Base-by-base conservation (phyloP, 805 yeast species). In the Maudiozyma serrabonitensis region DNA sequence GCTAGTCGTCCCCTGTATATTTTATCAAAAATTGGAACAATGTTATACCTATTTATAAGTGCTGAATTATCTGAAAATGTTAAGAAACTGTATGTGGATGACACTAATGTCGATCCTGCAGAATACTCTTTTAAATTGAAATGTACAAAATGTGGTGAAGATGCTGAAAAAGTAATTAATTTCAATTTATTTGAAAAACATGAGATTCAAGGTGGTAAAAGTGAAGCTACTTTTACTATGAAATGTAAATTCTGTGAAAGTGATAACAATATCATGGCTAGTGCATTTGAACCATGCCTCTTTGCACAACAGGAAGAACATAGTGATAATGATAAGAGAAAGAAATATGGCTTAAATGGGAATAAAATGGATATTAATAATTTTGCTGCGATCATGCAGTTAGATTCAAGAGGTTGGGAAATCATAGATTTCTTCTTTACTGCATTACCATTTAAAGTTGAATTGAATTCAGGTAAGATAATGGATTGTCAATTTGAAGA, bases 371-470 rank as follows among this genome's bases (percentile, higher is more conserved):
- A 56, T 7, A 49, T 50, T 3, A 49, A 44, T 15, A 53, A 59
- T 13, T 49, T 47, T 21, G 61, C 69, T n/a, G 57, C 67, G 2
- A 60, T 90, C 31, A 70, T 89, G 31, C 80, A 80, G 41, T 78
- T 93, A 49, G 98, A 93, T 60, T 76, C 89, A 45, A 79, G 99
- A 57, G 99, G 99, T 3, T 66, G 87, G 41, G 95, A 87, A 46
- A 69, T 89, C 32, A 69, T 72, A 9, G 79, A 79, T 49, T 89
- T 88, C 55, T 64, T 79, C 16, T 86, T 95, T 2, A 76, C 74
- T 12, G 57, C 58, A 43, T 41, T 62, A n/a, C 55, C 54, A 1
- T 61, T 59, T 43, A 46, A 50, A 15, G 64, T 53, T 2, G 57
- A 58, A 37, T 46, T 62, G 41, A 45, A 40, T 4, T 54, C 64